These are phyloP conservation scores for Pittosporum tobira DNA, from an alignment of 129 eudicot species.

Conservation along the genomic window DNA sequence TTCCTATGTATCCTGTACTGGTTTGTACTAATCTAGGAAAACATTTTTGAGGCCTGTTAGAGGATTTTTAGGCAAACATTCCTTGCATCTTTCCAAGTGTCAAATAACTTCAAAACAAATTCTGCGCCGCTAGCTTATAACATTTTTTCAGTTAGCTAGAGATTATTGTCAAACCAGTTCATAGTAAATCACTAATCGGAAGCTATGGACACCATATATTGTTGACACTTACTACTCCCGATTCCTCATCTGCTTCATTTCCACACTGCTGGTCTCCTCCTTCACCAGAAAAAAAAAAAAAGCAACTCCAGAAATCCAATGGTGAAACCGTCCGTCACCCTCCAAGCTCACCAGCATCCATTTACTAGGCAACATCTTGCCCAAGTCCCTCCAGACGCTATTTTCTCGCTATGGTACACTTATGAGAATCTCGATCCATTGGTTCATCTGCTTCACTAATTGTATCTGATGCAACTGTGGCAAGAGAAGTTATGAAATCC, in stretches of 20 bases:
- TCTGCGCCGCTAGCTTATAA: not conserved
- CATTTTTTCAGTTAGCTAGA: not conserved
- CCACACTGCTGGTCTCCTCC: slow-evolving; percentile 1
- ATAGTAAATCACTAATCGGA: not conserved
- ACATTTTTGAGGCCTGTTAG: not conserved
- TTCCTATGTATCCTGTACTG: not conserved
- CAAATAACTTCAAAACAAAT: not conserved
- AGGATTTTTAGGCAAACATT: no score
- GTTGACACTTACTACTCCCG: not conserved
- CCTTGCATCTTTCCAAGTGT: not conserved
- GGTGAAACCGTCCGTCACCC: not conserved
- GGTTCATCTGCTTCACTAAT: slow-evolving; percentile 2
- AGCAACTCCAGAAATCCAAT: not conserved
- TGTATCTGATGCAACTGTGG: slow-evolving; percentile 12
- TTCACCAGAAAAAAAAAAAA: not conserved
- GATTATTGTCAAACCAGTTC: not conserved
- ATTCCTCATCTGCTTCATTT: not conserved
- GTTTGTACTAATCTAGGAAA: not conserved
- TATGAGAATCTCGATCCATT: not conserved
- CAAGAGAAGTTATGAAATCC: slow-evolving; percentile 8
- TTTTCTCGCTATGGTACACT: slow-evolving; percentile 10
- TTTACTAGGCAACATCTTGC: not conserved
- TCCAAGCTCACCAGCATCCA: slow-evolving; percentile 23
- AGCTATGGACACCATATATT: slow-evolving; percentile 9
- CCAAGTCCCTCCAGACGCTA: slow-evolving; percentile 11